Base-by-base conservation (phyloP, 208 protist species). In the Lotmaria passim region DNA sequence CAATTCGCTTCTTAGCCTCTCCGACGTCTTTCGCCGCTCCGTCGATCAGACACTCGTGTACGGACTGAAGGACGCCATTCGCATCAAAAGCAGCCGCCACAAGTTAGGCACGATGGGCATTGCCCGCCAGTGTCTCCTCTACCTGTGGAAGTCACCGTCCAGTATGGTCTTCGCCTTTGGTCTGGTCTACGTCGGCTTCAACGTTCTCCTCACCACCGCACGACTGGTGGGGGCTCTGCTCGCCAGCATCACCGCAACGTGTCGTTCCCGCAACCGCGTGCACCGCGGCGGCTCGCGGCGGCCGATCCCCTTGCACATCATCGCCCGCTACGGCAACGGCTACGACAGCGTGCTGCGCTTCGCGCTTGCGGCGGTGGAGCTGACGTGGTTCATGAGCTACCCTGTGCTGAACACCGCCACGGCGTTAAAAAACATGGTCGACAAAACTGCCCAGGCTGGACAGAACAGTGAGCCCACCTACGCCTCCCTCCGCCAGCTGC, bases 321-420 rank as follows among this genome's bases (percentile, higher is more conserved):
- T 76, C 21, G 48, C 81, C 26, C 73, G 71, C 30, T 82, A 85
- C 69, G 73, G 71, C 57, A 81, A 84, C 69, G 84, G 84, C 33
- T 87, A 87, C 67, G 75, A 90, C 69, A 70, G 73, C 43, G 58
- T 83, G 26, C 55, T 86, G 30, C 79, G 81, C 24, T 66, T 86
- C 17, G 1, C 52, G 14, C 78, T 90, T n/a, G 57, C 73, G 1
- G 26, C 77, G 15, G 51, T 82, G 24, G 84, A 90, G 65, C 62
- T 90, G 24, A 44, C 72, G 36, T 90, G 84, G 81, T 77, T 86
- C 56, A 69, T 83, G 52, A 78, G 73, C 46, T 85, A 81, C 44
- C 68, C 71, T 10, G 39, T 74, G 0, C 34, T 74, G 31, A 64
- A 56, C 66, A 33, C 56, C 31, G 19, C 70, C 2, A 39, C 58